A percentile compares a stretch with the other conserved stretches of the same genome.
Evolutionary conservation across 495 filamentous ascomycete genomes (phyloP).

Genomic region (Penicillium taxi): DNA sequence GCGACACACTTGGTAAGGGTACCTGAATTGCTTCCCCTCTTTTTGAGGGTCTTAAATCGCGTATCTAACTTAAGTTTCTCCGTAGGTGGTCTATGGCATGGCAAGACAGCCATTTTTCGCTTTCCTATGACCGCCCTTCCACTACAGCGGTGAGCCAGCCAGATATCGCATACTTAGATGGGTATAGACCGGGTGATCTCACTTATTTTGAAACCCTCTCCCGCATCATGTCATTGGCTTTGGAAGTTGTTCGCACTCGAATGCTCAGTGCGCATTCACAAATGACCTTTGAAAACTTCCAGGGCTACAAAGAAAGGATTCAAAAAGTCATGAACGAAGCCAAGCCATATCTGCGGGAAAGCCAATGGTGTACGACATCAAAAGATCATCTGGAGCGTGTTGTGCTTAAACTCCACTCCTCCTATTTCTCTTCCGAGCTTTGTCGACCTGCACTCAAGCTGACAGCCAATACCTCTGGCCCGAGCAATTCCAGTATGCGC

Average conservation of each 20-base stretch:
- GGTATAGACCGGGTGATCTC: conserved; percentile 32
- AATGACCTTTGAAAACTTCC: conserved; percentile 39
- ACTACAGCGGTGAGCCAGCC: conserved; percentile 44
- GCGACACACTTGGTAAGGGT: conserved; percentile 36
- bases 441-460: conserved; percentile 50
- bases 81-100: conserved; percentile 52
- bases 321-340: conserved; percentile 45
- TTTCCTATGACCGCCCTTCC: conserved; percentile 52
- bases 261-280: conserved; percentile 38
- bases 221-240: conserved; percentile 41
- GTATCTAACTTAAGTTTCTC: conserved; percentile 10
- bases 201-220: conserved; percentile 50
- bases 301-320: conserved; percentile 44
- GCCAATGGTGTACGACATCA: conserved; percentile 35
- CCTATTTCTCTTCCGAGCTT: conserved; percentile 53
- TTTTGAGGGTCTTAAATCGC: not conserved
- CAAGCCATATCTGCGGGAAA: conserved; percentile 45
- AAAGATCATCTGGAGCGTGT: conserved; percentile 49
- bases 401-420: conserved; percentile 49
- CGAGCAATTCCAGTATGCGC: conserved; percentile 36
- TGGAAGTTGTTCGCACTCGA: conserved; percentile 52
- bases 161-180: conserved; percentile 38
- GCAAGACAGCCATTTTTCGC: conserved; percentile 54
- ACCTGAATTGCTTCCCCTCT: not conserved
- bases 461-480: conserved; percentile 22